Conservation (phyloP, 1,284 basidiomycete species). For the Neolentinus lepideus region DNA sequence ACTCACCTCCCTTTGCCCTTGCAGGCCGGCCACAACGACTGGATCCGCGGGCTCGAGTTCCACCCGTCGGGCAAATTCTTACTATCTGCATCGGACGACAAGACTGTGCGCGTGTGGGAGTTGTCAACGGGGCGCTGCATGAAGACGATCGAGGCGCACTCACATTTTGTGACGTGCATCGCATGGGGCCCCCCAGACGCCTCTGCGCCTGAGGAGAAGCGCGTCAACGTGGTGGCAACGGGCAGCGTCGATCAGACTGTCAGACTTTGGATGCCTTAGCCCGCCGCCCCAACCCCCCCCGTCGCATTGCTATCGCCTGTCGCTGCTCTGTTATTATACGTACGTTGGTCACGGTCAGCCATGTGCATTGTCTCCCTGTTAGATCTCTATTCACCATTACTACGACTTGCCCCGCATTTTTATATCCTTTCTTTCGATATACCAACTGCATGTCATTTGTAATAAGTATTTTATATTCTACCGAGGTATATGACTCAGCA, state of each 20-base stretch:
- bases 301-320: not conserved
- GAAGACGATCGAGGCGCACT: constrained; percentile 82
- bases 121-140: constrained; percentile 73
- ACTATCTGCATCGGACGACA: constrained; percentile 86
- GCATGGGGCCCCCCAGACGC: constrained; percentile 59
- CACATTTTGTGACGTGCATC: constrained; percentile 80
- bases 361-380: not conserved
- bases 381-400: not conserved
- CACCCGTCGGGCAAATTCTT: constrained; percentile 84
- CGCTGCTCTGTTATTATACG: not conserved
- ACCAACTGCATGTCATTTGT: not conserved
- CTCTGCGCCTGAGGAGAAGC: constrained; percentile 33
- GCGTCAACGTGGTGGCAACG: constrained; percentile 77
- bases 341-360: not conserved
- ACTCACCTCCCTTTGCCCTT: not conserved
- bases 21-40: constrained; percentile 76
- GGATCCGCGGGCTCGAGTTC: constrained; percentile 79
- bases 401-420: not conserved
- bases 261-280: constrained; percentile 48
- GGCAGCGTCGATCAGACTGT: constrained; percentile 74
- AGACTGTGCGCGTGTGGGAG: constrained; percentile 88
- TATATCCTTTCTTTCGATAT: not conserved
- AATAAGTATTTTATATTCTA: not conserved
- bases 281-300: not conserved
- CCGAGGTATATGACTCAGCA: no score